Percentiles rank a stretch among this genome's conserved stretches.
phyloP scores from a whole-genome alignment of 805 yeast genomes.

The Kazachstania kunashirensis region DNA sequence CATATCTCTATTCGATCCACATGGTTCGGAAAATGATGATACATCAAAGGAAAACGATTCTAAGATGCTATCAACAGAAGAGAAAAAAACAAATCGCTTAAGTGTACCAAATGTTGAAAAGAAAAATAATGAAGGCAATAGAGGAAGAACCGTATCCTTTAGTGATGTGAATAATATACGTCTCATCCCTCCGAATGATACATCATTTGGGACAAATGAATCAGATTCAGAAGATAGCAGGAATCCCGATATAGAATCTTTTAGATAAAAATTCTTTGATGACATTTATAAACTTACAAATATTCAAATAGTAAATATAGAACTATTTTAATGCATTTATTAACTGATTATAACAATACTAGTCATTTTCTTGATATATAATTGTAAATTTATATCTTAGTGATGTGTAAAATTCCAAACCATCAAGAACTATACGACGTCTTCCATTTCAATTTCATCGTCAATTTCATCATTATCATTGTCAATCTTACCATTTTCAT shows the following conservation, averaged over 20 bases:
- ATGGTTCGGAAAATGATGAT: constrained; percentile 1
- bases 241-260: background rate
- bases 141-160: constrained; percentile 27
- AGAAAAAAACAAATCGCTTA: background rate
- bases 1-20: constrained; percentile 6
- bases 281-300: no score
- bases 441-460: constrained; percentile 70
- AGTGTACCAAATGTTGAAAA: background rate
- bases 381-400: no score
- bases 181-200: constrained; percentile 16
- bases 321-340: no score
- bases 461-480: constrained; percentile 47
- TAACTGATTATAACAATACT: no score
- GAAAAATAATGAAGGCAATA: background rate
- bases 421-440: constrained; percentile 37
- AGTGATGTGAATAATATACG: constrained; percentile 23
- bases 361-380: no score
- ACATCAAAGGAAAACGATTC: background rate
- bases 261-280: no score
- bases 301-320: no score
- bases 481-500: constrained; percentile 8
- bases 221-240: constrained; percentile 1
- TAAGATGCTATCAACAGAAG: background rate
- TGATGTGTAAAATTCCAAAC: no score
- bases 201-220: constrained; percentile 2